These are phyloP conservation scores for Schizochytrium sp. DNA, from an alignment of 108 stramenopile species.

Conservation along the genomic window DNA sequence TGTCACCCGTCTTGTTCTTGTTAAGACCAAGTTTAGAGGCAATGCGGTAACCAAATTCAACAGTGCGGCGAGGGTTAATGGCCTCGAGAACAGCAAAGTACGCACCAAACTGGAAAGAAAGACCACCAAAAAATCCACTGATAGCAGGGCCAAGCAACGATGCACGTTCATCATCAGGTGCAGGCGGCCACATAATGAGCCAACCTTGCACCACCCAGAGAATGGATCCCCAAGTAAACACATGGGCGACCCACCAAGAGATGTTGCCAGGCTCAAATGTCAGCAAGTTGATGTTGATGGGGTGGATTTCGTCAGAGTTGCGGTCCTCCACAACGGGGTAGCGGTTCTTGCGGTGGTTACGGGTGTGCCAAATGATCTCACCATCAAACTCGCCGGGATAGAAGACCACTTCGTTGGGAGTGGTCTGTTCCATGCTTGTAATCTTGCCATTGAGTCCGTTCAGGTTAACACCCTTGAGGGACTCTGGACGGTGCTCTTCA, in stretches of 20 bases:
- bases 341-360: constrained; percentile 29
- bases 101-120: constrained; percentile 15
- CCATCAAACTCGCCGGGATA: constrained; percentile 32
- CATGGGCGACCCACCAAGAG: constrained; percentile 21
- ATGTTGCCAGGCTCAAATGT: background rate
- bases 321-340: background rate
- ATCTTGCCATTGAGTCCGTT: background rate
- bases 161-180: background rate
- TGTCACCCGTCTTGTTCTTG: background rate
- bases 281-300: background rate
- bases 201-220: background rate
- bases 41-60: background rate
- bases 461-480: background rate
- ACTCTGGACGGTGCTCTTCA: too few relatives aligned
- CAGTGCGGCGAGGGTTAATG: background rate
- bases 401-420: background rate
- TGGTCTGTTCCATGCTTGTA: background rate
- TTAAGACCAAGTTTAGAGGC: background rate
- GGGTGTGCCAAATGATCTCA: constrained; percentile 19
- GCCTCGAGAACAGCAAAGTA: constrained; percentile 25
- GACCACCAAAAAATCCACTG: background rate
- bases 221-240: constrained; percentile 25
- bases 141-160: background rate
- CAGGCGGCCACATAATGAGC: background rate
- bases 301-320: background rate